phyloP scores from a whole-genome alignment of 2,329 filamentous ascomycete genomes.

The Colletotrichum musae region DNA sequence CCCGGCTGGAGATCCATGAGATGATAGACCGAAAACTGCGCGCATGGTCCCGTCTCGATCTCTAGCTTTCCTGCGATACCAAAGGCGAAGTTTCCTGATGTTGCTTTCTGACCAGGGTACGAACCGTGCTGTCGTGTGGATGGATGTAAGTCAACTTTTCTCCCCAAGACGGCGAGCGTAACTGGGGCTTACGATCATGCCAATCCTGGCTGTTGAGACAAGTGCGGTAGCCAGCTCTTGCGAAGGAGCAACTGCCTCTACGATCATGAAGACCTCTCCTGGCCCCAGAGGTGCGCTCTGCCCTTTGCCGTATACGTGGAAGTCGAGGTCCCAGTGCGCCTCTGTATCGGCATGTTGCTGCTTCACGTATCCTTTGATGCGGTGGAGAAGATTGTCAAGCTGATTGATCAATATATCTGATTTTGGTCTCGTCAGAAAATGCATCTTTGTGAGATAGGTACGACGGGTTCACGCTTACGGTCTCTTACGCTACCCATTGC shows the following conservation, averaged over 20 bases:
- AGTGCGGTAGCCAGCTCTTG: slow-evolving; percentile 59
- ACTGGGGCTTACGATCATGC: slow-evolving; percentile 43
- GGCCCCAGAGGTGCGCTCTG: slow-evolving; percentile 45
- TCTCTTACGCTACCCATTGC: slow-evolving; percentile 56
- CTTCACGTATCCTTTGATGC: slow-evolving; percentile 43
- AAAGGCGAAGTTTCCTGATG: slow-evolving; percentile 63
- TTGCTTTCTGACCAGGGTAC: slow-evolving; percentile 67
- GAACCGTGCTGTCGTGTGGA: slow-evolving; percentile 53
- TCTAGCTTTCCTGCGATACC: slow-evolving; percentile 48
- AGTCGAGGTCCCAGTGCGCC: slow-evolving; percentile 48
- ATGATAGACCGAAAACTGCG: slow-evolving; percentile 64
- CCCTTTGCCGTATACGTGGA: slow-evolving; percentile 60
- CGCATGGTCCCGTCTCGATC: slow-evolving; percentile 49
- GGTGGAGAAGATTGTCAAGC: slow-evolving; percentile 52
- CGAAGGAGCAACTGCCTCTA: slow-evolving; percentile 60
- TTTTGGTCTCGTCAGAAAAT: neutral
- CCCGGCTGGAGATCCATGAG: slow-evolving; percentile 57
- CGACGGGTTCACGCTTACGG: neutral
- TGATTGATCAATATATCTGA: slow-evolving; percentile 53
- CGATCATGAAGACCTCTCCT: slow-evolving; percentile 62
- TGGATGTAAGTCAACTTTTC: neutral
- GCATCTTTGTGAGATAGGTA: neutral
- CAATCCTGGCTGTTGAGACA: slow-evolving; percentile 48
- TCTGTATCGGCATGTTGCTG: slow-evolving; percentile 43
- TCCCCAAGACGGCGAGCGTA: too few species aligned